Evolutionary conservation across 78 protist genomes (phyloP).

Genomic region (Dictyostelium brefeldianum): DNA sequence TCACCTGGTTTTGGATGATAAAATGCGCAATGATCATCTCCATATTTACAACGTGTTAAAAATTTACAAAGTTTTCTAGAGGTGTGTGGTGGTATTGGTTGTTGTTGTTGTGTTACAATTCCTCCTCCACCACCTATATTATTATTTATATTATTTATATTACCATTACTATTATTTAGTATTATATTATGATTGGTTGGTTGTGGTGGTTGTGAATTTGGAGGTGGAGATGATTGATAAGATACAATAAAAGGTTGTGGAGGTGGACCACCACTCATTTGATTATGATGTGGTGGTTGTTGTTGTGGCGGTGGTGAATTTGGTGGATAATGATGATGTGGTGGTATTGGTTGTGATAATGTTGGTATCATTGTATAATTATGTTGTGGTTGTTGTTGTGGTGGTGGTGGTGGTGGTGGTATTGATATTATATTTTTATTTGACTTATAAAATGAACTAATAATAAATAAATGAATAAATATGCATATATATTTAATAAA

Average conservation of each 20-base stretch:
- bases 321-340: neutral
- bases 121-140: neutral
- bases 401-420: constrained; percentile 21
- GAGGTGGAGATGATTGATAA: neutral
- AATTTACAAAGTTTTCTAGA: constrained; percentile 40
- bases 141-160: constrained; percentile 2
- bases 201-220: neutral
- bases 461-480: neutral
- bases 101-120: neutral
- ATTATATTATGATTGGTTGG: neutral
- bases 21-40: constrained; percentile 15
- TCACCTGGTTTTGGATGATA: constrained; percentile 56
- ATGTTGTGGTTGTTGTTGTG: neutral
- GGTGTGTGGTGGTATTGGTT: neutral
- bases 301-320: neutral
- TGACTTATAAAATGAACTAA: constrained; percentile 8
- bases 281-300: neutral
- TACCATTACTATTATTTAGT: neutral
- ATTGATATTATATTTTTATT: constrained; percentile 14
- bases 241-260: constrained; percentile 18
- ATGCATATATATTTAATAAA: neutral
- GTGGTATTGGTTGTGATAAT: neutral
- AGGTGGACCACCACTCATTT: neutral
- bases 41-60: constrained; percentile 45
- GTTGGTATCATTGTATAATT: constrained; percentile 5